A percentile compares a stretch with the other conserved stretches of the same genome.
These are phyloP conservation scores for Chrysopogon serrulatus DNA, from an alignment of 176 grass and related monocot genomes.

Conservation along the genomic window DNA sequence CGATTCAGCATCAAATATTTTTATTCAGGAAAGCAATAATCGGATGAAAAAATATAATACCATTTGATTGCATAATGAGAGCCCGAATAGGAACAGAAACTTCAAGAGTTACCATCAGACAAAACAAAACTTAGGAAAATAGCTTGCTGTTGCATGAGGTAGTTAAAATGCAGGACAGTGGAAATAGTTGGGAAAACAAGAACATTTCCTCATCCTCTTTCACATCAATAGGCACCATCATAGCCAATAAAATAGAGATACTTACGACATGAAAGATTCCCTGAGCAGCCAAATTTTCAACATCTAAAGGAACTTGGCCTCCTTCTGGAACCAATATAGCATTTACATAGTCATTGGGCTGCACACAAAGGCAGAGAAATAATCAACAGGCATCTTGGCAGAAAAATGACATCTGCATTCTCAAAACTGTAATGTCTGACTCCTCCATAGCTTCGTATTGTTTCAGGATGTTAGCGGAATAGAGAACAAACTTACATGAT, in stretches of 20 bases:
- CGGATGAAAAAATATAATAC: not conserved
- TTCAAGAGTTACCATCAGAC: not conserved
- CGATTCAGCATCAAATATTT: not conserved
- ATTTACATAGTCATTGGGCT: constrained; percentile 87
- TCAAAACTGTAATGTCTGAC: not conserved
- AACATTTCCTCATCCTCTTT: not conserved
- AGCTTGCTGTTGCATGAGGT: not conserved
- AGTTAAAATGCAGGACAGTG: not conserved
- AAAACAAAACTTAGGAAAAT: not conserved
- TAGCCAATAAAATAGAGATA: constrained; percentile 23
- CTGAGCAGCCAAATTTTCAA: constrained; percentile 60
- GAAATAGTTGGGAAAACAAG: not conserved
- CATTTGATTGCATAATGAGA: not conserved
- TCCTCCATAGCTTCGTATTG: not conserved
- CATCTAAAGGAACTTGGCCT: constrained; percentile 68
- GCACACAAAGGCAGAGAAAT: constrained; percentile 21
- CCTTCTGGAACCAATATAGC: constrained; percentile 80
- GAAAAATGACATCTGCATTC: not conserved
- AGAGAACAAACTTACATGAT: constrained; percentile 55
- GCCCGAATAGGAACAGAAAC: not conserved
- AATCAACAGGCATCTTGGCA: constrained; percentile 6
- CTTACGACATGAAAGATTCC: constrained; percentile 80
- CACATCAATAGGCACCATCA: not conserved
- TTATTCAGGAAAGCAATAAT: constrained; percentile 13
- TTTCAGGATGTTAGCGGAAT: not conserved